These are phyloP conservation scores for Paxillus involutus DNA, from an alignment of 768 basidiomycete genomes.

Conservation along the genomic window DNA sequence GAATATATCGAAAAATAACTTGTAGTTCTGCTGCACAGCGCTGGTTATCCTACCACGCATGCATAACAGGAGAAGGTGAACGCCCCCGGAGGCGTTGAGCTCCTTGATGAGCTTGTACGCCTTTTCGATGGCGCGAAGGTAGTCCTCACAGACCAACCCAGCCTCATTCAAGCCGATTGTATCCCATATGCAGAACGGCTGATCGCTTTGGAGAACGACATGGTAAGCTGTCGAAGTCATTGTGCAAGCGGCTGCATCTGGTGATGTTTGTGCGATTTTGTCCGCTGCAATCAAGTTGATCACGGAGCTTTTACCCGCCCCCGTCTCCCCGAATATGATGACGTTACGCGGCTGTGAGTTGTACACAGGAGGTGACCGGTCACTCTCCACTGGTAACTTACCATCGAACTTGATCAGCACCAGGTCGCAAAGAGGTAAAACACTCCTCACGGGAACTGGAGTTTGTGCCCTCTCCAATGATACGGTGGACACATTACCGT, in stretches of 20 bases:
- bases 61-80: slow-evolving; percentile 40
- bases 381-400: slow-evolving; percentile 5
- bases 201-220: slow-evolving; percentile 12
- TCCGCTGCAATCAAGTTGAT: slow-evolving; percentile 39
- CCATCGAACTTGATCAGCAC: slow-evolving; percentile 1
- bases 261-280: slow-evolving; percentile 29
- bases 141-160: slow-evolving; percentile 14
- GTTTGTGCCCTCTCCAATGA: not conserved
- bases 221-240: slow-evolving; percentile 27
- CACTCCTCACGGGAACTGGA: slow-evolving; percentile 9
- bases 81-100: slow-evolving; percentile 32
- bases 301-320: slow-evolving; percentile 39
- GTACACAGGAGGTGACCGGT: slow-evolving; percentile 14
- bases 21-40: slow-evolving; percentile 37
- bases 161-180: slow-evolving; percentile 33
- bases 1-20: slow-evolving; percentile 37
- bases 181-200: slow-evolving; percentile 29
- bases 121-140: slow-evolving; percentile 26
- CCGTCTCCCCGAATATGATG: slow-evolving; percentile 29
- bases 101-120: slow-evolving; percentile 33
- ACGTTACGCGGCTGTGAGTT: slow-evolving; percentile 19
- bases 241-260: slow-evolving; percentile 35
- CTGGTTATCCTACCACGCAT: slow-evolving; percentile 40
- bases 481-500: not conserved
- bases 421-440: not conserved